Base-by-base conservation (phyloP, 495 filamentous ascomycete species). In the Polyplosphaeria fusca region DNA sequence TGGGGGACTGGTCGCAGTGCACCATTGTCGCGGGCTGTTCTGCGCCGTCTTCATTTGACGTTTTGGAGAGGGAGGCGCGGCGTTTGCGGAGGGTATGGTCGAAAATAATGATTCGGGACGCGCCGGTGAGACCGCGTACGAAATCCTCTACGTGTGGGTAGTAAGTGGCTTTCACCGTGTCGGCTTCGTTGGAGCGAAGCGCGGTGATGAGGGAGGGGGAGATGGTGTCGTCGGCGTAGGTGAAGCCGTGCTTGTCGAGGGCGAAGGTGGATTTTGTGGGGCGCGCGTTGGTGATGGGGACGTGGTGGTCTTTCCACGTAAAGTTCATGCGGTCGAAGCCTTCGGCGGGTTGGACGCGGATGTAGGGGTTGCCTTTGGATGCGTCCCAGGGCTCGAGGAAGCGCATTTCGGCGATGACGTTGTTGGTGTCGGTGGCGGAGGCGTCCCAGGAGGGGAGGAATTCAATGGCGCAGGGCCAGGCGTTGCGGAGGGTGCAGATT, bases 1-100 rank as follows among this genome's bases (percentile, higher is more conserved):
- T 47, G 11, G 26, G 30, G 2, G 30, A 38, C 23, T 56, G 53
- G 43, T 56, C 53, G 23, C 53, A 56, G 23, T 56, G 53, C 18
- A 49, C 53, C 53, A 56, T 49, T 1, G 53, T 56, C n/a, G 53
- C 53, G n/a, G 53, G 53, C 25, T 56, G 53, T 27, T 56, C 53
- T 40, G 18, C 42, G 5, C 43, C 44, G 19, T 56, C 35, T 12
- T 18, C 16, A 23, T 56, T 56, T 9, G 26, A 4, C 5, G 12
- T 47, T 7, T 28, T 41, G 4, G 22, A 35, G 7, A 48, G 35
- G 19, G 41, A 43, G 16, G 16, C 14, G 13, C 44, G 41, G 26
- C 44, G 30, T 26, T 49, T 56, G 3, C 53, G 13, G 1, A 25
- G 35, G 1, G 53, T 56, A 30, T 56, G 43, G 25, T 56, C 53